Conservation (phyloP, 2,329 filamentous ascomycete genomes). For the Sporothrix phasma region DNA sequence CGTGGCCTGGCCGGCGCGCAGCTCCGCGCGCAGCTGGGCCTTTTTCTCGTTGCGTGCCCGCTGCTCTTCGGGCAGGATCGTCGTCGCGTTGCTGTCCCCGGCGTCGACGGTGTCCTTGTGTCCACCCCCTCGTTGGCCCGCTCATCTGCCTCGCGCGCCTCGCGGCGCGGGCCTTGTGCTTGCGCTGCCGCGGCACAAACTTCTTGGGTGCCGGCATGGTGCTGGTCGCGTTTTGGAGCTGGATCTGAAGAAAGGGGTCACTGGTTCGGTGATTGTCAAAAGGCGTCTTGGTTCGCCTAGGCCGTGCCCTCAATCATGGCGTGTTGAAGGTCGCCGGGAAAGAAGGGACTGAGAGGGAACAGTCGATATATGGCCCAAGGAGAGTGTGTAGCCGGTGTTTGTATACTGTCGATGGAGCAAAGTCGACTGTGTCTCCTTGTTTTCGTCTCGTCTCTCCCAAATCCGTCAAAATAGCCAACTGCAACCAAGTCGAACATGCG, state of each 20-base stretch:
- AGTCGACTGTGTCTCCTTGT: not conserved
- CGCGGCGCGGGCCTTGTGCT: constrained; percentile 60
- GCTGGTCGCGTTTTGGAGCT: not conserved
- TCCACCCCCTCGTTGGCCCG: constrained; percentile 26
- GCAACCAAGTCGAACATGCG: not conserved
- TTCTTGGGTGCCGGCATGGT: constrained; percentile 23
- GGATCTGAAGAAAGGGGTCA: not conserved
- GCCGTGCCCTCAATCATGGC: not conserved
- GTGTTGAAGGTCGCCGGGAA: not conserved
- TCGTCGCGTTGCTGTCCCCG: constrained; percentile 43
- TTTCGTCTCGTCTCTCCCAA: not conserved
- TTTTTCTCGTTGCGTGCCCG: constrained; percentile 44
- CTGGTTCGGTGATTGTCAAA: too few relatives aligned
- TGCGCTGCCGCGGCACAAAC: constrained; percentile 55
- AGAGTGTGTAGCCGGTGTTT: not conserved
- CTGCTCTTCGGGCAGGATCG: constrained; percentile 38
- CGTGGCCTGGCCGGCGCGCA: constrained; percentile 27
- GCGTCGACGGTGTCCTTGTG: not conserved
- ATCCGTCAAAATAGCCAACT: not conserved
- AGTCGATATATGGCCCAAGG: not conserved
- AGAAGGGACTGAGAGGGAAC: too few relatives aligned
- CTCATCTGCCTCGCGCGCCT: constrained; percentile 31
- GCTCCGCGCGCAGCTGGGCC: constrained; percentile 43
- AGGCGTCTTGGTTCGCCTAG: not conserved
- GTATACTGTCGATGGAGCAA: not conserved